Percentiles rank a stretch among this genome's conserved stretches.
Evolutionary conservation across 768 basidiomycete genomes (phyloP).

Genomic region (Serendipita sp.): DNA sequence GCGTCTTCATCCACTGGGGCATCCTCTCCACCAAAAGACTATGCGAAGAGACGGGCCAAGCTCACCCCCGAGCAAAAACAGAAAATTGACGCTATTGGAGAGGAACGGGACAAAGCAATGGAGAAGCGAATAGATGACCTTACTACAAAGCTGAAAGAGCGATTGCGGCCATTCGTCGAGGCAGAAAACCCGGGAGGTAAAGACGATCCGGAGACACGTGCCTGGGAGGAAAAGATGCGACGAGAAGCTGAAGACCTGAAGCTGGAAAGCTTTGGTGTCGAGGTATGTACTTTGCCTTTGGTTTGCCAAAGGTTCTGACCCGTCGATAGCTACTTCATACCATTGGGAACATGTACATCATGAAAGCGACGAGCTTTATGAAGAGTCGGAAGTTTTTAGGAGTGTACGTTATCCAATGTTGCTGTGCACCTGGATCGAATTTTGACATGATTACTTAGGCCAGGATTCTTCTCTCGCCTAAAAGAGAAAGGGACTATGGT

Average conservation of each 20-base stretch:
- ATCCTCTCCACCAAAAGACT: constrained; percentile 15
- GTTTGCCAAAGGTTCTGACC: background rate
- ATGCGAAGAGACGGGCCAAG: constrained; percentile 27
- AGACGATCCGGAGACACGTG: constrained; percentile 66
- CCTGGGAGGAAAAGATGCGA: constrained; percentile 60
- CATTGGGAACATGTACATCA: constrained; percentile 81
- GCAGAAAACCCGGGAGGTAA: constrained; percentile 66
- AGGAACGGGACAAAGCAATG: constrained; percentile 62
- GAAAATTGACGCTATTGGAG: constrained; percentile 68
- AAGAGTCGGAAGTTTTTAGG: constrained; percentile 86
- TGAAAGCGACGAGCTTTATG: constrained; percentile 81
- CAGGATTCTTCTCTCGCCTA: constrained; percentile 81
- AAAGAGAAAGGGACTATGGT: constrained; percentile 88
- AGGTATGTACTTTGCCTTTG: constrained; percentile 32
- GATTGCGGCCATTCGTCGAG: constrained; percentile 73
- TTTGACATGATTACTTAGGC: constrained; percentile 23
- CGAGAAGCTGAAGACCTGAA: constrained; percentile 89
- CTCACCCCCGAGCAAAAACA: constrained; percentile 69
- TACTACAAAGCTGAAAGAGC: constrained; percentile 60
- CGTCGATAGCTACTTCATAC: constrained; percentile 63
- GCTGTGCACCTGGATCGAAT: background rate
- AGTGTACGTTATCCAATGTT: constrained; percentile 36
- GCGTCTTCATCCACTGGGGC: constrained; percentile 13
- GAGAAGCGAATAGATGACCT: constrained; percentile 59
- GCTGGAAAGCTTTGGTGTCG: constrained; percentile 92